Percentiles rank a stretch among this genome's conserved stretches.
phyloP scores from a whole-genome alignment of 352 stramenopile genomes.

The Phytophthora syringae region DNA sequence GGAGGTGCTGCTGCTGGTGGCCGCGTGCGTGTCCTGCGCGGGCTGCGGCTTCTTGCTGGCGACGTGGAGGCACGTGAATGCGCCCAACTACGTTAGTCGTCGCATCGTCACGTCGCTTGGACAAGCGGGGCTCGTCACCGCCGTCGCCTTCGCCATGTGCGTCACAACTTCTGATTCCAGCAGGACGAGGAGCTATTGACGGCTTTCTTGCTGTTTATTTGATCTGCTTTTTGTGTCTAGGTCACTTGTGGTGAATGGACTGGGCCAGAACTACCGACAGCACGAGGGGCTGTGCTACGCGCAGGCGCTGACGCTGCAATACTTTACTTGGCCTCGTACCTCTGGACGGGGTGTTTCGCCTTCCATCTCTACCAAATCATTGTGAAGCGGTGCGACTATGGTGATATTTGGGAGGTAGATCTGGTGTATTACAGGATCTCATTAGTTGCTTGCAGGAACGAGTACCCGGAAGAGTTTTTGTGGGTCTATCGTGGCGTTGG shows the following conservation, averaged over 20 bases:
- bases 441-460: conserved; percentile 46
- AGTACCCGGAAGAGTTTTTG: conserved; percentile 76
- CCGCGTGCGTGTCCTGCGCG: conserved; percentile 64
- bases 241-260: conserved; percentile 65
- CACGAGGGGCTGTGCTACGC: conserved; percentile 67
- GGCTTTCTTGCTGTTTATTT: not conserved
- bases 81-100: conserved; percentile 72
- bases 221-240: conserved; percentile 26
- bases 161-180: conserved; percentile 15
- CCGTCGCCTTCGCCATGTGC: conserved; percentile 70
- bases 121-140: conserved; percentile 61
- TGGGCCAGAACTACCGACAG: conserved; percentile 46
- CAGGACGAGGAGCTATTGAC: not conserved
- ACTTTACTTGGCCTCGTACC: conserved; percentile 85
- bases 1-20: conserved; percentile 57
- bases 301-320: conserved; percentile 76
- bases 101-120: conserved; percentile 78
- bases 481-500: conserved; percentile 63
- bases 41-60: conserved; percentile 75
- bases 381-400: conserved; percentile 54
- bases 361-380: conserved; percentile 91
- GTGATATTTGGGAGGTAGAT: not conserved
- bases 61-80: conserved; percentile 71
- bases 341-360: conserved; percentile 87
- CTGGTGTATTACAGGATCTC: not conserved